A percentile compares a stretch with the other conserved stretches of the same genome.
Conservation (phyloP, 495 filamentous ascomycete genomes). For the Lentithecium fluviatile region DNA sequence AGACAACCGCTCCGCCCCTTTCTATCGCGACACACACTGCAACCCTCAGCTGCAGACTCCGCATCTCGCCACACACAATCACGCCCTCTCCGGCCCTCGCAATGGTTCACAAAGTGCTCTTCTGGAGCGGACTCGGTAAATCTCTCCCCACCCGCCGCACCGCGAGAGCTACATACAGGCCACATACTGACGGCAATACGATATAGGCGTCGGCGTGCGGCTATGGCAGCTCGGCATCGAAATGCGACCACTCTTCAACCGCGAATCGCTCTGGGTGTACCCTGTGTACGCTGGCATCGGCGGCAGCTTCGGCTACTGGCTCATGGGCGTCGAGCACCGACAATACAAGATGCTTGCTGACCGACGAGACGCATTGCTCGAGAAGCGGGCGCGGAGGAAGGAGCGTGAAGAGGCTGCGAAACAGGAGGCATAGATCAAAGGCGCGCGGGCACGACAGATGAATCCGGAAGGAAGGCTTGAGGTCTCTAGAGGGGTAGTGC, state of each 20-base stretch:
- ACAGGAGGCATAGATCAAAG: conserved; percentile 10
- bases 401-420: conserved; percentile 25
- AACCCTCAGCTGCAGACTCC: conserved; percentile 38
- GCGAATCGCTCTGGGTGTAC: conserved; percentile 79
- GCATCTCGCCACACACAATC: conserved; percentile 18
- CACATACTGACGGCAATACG: conserved; percentile 8
- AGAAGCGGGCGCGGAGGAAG: conserved; percentile 58
- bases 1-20: conserved; percentile 11
- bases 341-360: conserved; percentile 73
- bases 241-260: conserved; percentile 89
- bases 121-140: conserved; percentile 96
- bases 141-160: conserved; percentile 8
- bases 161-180: conserved; percentile 1
- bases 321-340: conserved; percentile 77
- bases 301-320: conserved; percentile 93
- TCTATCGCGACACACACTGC: conserved; percentile 12
- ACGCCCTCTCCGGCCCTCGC: conserved; percentile 30
- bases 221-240: conserved; percentile 97
- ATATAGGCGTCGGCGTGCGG: conserved; percentile 78
- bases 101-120: conserved; percentile 80
- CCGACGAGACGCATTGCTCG: conserved; percentile 72
- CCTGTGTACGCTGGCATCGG: conserved; percentile 82
- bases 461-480: neutral
- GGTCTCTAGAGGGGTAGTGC: neutral
- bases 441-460: neutral